Conservation (phyloP, 2,329 filamentous ascomycete genomes). For the Hirsutella minnesotensis region DNA sequence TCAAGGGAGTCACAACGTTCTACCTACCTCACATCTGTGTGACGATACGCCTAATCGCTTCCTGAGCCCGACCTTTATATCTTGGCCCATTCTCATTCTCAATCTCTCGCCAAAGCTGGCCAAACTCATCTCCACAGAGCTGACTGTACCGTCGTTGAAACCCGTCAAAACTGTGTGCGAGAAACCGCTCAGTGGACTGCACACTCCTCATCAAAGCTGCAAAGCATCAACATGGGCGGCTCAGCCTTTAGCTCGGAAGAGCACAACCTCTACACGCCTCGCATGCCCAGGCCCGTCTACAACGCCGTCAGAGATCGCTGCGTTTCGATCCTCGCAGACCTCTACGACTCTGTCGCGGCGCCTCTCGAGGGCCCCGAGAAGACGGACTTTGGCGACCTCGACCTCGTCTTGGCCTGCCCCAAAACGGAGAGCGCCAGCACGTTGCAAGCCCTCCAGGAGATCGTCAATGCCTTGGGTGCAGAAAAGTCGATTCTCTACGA, state of each 20-base stretch:
- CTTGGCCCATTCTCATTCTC: no score
- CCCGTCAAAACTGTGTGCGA: no score
- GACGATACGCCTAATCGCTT: no score
- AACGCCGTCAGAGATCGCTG: conserved; percentile 32
- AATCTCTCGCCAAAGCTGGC: no score
- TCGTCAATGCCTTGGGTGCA: conserved; percentile 30
- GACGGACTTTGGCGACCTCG: conserved; percentile 57
- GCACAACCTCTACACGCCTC: conserved; percentile 45
- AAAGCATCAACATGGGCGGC: conserved; percentile 52
- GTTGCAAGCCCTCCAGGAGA: conserved; percentile 17
- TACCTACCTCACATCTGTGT: no score
- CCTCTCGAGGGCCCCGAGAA: conserved; percentile 63
- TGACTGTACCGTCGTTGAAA: no score
- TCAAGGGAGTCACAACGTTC: no score
- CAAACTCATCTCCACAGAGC: no score
- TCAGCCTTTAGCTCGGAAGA: conserved; percentile 37
- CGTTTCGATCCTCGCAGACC: conserved; percentile 29
- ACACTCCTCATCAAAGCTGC: no score
- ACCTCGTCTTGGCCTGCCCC: conserved; percentile 46
- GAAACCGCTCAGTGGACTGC: no score
- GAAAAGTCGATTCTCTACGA: conserved; percentile 19
- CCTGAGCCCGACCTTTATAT: no score
- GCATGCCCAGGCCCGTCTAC: conserved; percentile 53
- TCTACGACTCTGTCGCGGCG: conserved; percentile 43
- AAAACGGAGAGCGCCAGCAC: conserved; percentile 4